phyloP scores from a whole-genome alignment of 331 rosid species.

The Phaseolus coccineus region DNA sequence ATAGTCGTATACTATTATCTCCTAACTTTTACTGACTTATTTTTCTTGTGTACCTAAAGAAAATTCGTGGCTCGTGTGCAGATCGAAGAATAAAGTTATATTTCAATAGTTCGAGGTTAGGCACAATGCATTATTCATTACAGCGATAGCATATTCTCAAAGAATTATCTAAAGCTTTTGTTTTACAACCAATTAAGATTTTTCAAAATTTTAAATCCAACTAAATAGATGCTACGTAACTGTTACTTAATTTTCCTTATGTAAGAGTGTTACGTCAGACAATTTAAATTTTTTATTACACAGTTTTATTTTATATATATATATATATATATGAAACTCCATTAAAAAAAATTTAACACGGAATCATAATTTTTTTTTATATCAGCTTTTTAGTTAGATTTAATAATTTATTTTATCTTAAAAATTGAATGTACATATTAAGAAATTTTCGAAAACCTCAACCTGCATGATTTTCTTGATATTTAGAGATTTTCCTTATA shows the following conservation, averaged over 20 bases:
- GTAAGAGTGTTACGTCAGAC: not conserved
- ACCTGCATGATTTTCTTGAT: no score
- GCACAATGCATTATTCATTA: slow-evolving; percentile 11
- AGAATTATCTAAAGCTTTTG: not conserved
- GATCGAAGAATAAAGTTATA: not conserved
- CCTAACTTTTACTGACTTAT: not conserved
- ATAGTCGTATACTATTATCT: not conserved
- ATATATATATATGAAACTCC: no score
- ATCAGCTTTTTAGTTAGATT: no score
- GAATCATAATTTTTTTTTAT: no score
- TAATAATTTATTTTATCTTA: no score
- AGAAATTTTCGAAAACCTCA: no score
- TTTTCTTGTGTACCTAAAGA: not conserved
- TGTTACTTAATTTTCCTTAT: not conserved
- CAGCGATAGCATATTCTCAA: not conserved
- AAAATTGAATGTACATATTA: no score
- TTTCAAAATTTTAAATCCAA: not conserved
- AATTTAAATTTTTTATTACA: not conserved
- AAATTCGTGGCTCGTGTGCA: not conserved
- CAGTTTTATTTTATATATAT: not conserved
- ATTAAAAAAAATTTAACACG: no score
- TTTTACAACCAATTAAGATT: not conserved
- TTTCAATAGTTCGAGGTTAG: not conserved
- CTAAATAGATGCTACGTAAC: not conserved
- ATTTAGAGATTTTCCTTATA: no score